Conservation (phyloP, 2,329 filamentous ascomycete genomes). For the Cercospora zeina region DNA sequence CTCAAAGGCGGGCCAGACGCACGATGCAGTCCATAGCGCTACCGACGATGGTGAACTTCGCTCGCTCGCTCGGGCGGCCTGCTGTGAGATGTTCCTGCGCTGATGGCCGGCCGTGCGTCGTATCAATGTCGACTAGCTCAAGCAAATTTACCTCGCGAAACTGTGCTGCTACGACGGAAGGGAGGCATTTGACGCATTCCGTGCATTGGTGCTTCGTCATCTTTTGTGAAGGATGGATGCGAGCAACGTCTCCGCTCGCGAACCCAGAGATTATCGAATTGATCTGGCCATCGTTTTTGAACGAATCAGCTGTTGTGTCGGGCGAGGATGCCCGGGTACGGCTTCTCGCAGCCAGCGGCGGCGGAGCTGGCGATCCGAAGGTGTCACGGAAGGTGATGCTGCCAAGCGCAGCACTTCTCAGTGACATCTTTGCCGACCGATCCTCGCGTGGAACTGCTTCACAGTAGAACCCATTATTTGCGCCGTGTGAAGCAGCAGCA, state of each 20-base stretch:
- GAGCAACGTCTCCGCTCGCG: not conserved
- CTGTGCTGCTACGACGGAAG: too few species aligned
- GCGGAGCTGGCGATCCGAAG: slow-evolving; percentile 3
- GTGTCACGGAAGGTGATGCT: not conserved
- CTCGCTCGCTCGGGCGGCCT: not conserved
- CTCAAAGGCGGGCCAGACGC: not conserved
- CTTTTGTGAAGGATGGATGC: too few species aligned
- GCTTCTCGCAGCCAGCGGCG: not conserved
- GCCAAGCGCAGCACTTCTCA: not conserved
- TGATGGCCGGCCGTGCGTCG: not conserved
- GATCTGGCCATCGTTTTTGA: too few species aligned
- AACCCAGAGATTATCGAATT: too few species aligned
- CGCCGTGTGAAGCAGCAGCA: not conserved
- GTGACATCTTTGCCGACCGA: slow-evolving; percentile 10
- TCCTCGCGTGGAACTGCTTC: not conserved
- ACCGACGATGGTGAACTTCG: not conserved
- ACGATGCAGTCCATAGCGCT: too few species aligned
- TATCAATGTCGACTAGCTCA: not conserved
- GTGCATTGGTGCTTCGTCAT: too few species aligned
- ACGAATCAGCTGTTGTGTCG: not conserved
- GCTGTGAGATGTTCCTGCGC: not conserved
- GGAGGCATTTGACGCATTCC: too few species aligned
- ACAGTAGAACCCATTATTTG: not conserved
- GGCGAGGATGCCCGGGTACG: not conserved
- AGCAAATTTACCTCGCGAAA: too few species aligned